A percentile compares a stretch with the other conserved stretches of the same genome.
These are phyloP conservation scores for Coniella vitis DNA, from an alignment of 2,329 filamentous ascomycete species.

Conservation along the genomic window DNA sequence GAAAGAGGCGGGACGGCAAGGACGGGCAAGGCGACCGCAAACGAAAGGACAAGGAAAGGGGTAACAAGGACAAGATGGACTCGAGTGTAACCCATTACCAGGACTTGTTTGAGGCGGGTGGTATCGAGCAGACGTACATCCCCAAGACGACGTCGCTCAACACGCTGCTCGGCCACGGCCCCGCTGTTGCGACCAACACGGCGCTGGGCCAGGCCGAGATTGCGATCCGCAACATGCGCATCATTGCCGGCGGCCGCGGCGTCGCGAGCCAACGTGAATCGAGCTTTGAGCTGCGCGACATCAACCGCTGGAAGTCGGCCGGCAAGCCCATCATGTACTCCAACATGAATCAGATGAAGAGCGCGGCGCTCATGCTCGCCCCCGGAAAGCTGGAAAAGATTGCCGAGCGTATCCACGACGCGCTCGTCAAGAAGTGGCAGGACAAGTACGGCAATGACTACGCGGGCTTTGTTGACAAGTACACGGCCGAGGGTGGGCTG, in stretches of 20 bases:
- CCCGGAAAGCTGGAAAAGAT: constrained; percentile 9
- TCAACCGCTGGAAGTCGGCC: constrained; percentile 19
- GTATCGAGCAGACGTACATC: constrained; percentile 24
- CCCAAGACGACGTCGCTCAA: constrained; percentile 26
- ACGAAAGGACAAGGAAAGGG: neutral
- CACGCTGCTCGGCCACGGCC: constrained; percentile 30
- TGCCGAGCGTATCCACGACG: constrained; percentile 22
- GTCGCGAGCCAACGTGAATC: constrained; percentile 24
- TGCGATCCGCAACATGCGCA: constrained; percentile 31
- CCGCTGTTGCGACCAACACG: constrained; percentile 28
- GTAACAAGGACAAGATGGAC: constrained; percentile 12
- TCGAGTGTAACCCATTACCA: constrained; percentile 22
- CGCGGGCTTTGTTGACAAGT: constrained; percentile 3
- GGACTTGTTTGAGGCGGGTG: constrained; percentile 22
- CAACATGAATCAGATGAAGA: constrained; percentile 23
- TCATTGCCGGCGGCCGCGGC: constrained; percentile 30
- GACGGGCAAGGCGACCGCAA: constrained; percentile 4
- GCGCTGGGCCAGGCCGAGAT: constrained; percentile 26
- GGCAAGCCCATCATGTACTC: constrained; percentile 33
- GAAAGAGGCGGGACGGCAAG: neutral
- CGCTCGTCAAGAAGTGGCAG: constrained; percentile 26
- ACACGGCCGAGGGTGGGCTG: neutral
- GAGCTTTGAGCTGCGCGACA: constrained; percentile 18
- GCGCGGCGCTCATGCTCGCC: constrained; percentile 18
- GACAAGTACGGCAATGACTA: constrained; percentile 6